These are phyloP conservation scores for Rhizophora apiculata DNA, from an alignment of 345 rosid genomes.

Conservation along the genomic window DNA sequence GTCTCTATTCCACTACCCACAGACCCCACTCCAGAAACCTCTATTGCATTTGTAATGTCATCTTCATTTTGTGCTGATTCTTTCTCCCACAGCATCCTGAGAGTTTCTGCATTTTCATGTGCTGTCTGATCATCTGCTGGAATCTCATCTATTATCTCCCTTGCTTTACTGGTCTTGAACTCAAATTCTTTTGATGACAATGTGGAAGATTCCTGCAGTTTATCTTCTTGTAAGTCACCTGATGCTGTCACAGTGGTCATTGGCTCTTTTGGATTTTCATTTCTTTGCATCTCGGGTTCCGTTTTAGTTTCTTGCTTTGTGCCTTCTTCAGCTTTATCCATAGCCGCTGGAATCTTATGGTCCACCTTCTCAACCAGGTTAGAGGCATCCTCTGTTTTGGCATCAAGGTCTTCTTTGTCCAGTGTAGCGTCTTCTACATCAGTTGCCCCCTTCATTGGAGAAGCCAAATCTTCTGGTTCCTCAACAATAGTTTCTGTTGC, in stretches of 20 bases:
- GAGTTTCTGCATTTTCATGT: slow-evolving; percentile 17
- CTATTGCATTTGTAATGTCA: slow-evolving; percentile 6
- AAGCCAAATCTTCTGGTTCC: too few relatives aligned
- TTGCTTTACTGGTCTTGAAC: slow-evolving; percentile 15
- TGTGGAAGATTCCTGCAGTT: slow-evolving; percentile 8
- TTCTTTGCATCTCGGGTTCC: slow-evolving; percentile 9
- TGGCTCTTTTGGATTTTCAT: slow-evolving; percentile 1
- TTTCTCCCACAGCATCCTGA: background rate
- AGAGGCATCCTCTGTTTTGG: slow-evolving; percentile 10
- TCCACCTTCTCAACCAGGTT: slow-evolving; percentile 7
- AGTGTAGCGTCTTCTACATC: slow-evolving; percentile 7
- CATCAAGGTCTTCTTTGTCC: slow-evolving; percentile 7
- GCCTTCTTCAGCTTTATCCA: slow-evolving; percentile 7
- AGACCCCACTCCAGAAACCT: slow-evolving; percentile 15
- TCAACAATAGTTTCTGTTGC: slow-evolving; percentile 20
- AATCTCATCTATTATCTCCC: slow-evolving; percentile 11
- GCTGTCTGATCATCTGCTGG: slow-evolving; percentile 4
- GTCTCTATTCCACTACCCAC: slow-evolving; percentile 14
- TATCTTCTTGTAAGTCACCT: slow-evolving; percentile 13
- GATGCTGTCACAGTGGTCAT: background rate
- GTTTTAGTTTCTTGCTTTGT: background rate
- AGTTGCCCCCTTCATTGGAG: too few relatives aligned
- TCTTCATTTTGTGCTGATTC: slow-evolving; percentile 4
- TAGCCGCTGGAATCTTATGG: slow-evolving; percentile 6
- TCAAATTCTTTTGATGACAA: slow-evolving; percentile 19